Conservation (phyloP, 495 filamentous ascomycete genomes). For the Bombardia bombarda region DNA sequence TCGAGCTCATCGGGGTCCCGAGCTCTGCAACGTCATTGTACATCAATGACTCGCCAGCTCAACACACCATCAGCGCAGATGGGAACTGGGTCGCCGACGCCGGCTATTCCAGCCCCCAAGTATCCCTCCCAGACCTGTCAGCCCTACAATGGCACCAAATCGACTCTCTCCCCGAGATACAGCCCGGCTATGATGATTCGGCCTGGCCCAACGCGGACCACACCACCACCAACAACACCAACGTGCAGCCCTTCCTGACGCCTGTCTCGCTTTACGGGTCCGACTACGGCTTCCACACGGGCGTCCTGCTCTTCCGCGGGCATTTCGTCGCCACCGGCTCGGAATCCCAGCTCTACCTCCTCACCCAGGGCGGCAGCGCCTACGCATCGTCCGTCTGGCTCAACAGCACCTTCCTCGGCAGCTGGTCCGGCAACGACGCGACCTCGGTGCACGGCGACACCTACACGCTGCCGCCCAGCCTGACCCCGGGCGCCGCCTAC, state of each 20-base stretch:
- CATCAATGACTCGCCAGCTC: slow-evolving; percentile 49
- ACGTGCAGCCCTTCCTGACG: slow-evolving; percentile 44
- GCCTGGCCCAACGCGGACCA: slow-evolving; percentile 53
- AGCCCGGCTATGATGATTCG: slow-evolving; percentile 57
- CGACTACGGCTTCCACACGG: slow-evolving; percentile 71
- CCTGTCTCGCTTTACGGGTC: slow-evolving; percentile 56
- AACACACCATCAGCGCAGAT: slow-evolving; percentile 33
- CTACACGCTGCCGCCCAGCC: slow-evolving; percentile 47
- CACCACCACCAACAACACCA: slow-evolving; percentile 48
- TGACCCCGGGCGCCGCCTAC: slow-evolving; percentile 47
- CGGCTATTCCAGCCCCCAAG: slow-evolving; percentile 41
- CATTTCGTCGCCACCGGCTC: slow-evolving; percentile 59
- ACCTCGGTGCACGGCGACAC: slow-evolving; percentile 41
- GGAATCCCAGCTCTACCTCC: slow-evolving; percentile 48
- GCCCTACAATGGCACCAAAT: slow-evolving; percentile 59
- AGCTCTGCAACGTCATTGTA: slow-evolving; percentile 38
- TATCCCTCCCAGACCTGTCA: slow-evolving; percentile 48
- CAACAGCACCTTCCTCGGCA: slow-evolving; percentile 45
- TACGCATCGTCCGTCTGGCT: slow-evolving; percentile 53
- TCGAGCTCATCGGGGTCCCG: slow-evolving; percentile 58
- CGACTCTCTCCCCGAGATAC: slow-evolving; percentile 64
- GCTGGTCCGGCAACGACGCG: slow-evolving; percentile 46
- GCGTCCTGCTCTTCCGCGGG: slow-evolving; percentile 61
- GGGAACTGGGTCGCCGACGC: slow-evolving; percentile 49
- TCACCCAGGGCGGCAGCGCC: slow-evolving; percentile 55